Evolutionary conservation across 139 green algal genomes (phyloP).

Genomic region (Chlamydomonas sp.): DNA sequence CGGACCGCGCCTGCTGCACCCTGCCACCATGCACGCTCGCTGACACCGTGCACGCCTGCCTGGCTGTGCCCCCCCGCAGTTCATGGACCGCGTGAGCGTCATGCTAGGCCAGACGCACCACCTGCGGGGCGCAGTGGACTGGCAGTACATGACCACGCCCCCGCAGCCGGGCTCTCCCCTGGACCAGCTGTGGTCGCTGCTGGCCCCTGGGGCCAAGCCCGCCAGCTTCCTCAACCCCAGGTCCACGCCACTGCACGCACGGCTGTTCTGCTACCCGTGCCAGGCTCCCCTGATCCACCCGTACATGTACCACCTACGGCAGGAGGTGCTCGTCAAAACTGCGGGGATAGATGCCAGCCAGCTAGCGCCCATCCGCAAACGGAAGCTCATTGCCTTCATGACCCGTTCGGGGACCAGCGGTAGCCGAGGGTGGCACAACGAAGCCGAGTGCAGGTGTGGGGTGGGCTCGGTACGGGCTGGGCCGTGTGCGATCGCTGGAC

Average conservation of each 20-base stretch:
- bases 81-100: not conserved
- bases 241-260: not conserved
- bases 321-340: not conserved
- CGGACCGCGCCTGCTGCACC: too few species aligned
- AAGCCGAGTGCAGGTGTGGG: slow-evolving; percentile 10
- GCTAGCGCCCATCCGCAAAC: not conserved
- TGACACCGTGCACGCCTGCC: too few species aligned
- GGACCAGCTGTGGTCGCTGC: too few species aligned
- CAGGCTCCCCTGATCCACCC: slow-evolving; percentile 14
- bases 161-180: too few species aligned
- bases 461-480: not conserved
- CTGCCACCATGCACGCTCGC: too few species aligned
- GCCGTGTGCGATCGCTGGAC: too few species aligned
- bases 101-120: slow-evolving; percentile 13
- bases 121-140: not conserved
- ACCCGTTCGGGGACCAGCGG: not conserved
- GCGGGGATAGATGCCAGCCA: not conserved
- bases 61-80: not conserved
- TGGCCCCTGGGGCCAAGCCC: too few species aligned
- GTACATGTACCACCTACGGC: slow-evolving; percentile 2
- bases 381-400: not conserved
- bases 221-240: too few species aligned
- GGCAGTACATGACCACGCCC: too few species aligned
- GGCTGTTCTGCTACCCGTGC: slow-evolving; percentile 5
- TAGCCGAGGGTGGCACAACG: not conserved